These are phyloP conservation scores for Nicotiana benthamiana DNA, from an alignment of 257 asterid genomes.

Conservation along the genomic window DNA sequence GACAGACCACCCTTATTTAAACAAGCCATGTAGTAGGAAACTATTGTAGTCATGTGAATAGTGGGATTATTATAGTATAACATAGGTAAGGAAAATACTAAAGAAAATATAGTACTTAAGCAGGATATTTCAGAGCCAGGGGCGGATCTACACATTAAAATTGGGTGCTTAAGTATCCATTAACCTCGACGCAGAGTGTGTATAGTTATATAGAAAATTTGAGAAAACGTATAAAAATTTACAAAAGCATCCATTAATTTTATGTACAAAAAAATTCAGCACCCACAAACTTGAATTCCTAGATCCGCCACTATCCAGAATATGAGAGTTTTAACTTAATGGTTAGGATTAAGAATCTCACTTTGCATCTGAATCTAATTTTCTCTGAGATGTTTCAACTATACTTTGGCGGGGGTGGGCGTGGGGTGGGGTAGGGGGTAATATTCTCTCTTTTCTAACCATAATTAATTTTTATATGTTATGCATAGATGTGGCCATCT, in stretches of 20 bases:
- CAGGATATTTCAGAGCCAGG: not conserved
- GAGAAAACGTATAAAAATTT: too few species aligned
- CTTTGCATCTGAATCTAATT: not conserved
- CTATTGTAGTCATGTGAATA: not conserved
- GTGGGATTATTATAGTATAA: not conserved
- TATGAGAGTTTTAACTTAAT: not conserved
- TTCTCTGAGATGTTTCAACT: not conserved
- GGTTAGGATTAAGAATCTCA: not conserved
- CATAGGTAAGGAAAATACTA: not conserved
- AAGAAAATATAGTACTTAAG: not conserved
- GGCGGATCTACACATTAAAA: too few species aligned
- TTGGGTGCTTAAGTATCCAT: too few species aligned
- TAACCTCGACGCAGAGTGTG: too few species aligned
- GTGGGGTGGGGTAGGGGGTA: too few species aligned
- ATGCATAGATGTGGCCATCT: conserved; percentile 72
- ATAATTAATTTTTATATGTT: not conserved
- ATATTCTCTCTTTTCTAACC: not conserved
- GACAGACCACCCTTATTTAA: not conserved
- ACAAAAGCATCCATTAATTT: too few species aligned
- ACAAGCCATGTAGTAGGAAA: too few species aligned
- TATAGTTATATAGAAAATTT: too few species aligned
- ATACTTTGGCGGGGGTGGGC: not conserved
- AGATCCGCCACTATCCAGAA: too few species aligned
- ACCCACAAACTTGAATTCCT: too few species aligned
- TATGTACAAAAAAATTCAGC: too few species aligned